Percentiles rank a stretch among this genome's conserved stretches.
Evolutionary conservation across 2,329 filamentous ascomycete species (phyloP).

Genomic region (Fusarium penzigii): DNA sequence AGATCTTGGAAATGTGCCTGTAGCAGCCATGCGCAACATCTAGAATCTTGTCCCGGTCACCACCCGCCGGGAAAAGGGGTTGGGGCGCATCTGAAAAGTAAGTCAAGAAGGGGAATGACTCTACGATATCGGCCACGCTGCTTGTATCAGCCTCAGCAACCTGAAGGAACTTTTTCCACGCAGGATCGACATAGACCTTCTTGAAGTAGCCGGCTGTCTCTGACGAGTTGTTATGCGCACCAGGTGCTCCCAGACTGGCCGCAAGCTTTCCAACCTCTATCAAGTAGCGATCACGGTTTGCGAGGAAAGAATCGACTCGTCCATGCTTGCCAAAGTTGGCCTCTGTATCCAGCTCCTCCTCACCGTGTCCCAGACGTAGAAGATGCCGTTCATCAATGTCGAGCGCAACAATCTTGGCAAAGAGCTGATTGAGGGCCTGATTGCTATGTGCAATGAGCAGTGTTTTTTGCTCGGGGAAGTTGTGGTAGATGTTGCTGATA

Average conservation of each 20-base stretch:
- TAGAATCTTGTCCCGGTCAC: conserved; percentile 65
- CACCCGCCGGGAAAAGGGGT: conserved; percentile 72
- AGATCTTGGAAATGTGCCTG: conserved; percentile 84
- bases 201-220: conserved; percentile 98
- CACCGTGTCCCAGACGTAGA: conserved; percentile 87
- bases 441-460: conserved; percentile 95
- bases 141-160: conserved; percentile 55
- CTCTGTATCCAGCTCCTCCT: conserved; percentile 88
- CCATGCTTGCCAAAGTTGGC: conserved; percentile 92
- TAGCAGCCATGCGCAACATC: conserved; percentile 85
- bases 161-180: conserved; percentile 81
- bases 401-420: conserved; percentile 94
- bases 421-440: conserved; percentile 94
- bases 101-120: conserved; percentile 80
- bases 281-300: conserved; percentile 78
- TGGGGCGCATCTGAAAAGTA: conserved; percentile 90
- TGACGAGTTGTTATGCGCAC: conserved; percentile 93
- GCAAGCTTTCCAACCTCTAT: conserved; percentile 85
- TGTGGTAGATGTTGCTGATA: conserved; percentile 98
- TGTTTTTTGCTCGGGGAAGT: conserved; percentile 90
- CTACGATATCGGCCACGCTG: conserved; percentile 62
- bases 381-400: conserved; percentile 96
- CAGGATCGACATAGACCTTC: conserved; percentile 83
- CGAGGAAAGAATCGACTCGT: conserved; percentile 90
- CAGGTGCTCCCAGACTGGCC: conserved; percentile 79